These are phyloP conservation scores for Stachybotrys echinatus DNA, from an alignment of 2,329 filamentous ascomycete genomes.

Conservation along the genomic window DNA sequence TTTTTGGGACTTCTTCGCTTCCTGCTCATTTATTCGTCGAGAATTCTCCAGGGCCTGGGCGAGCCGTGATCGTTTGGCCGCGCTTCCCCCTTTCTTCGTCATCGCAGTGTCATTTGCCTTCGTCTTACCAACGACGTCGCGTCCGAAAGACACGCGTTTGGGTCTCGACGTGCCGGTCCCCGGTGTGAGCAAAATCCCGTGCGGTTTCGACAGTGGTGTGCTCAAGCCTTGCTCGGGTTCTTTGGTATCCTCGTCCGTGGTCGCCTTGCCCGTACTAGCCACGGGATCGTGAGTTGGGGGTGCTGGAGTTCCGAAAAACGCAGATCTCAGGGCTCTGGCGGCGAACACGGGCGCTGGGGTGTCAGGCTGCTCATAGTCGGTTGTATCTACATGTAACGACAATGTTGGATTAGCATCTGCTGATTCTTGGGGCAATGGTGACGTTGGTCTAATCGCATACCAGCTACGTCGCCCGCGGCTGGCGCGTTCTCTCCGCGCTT, in stretches of 20 bases:
- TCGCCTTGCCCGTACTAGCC: constrained; percentile 16
- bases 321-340: constrained; percentile 58
- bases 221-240: constrained; percentile 22
- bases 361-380: constrained; percentile 53
- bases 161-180: constrained; percentile 55
- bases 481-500: constrained; percentile 37
- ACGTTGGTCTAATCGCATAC: background rate
- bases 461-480: constrained; percentile 18
- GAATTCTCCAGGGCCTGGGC: constrained; percentile 41
- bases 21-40: constrained; percentile 10
- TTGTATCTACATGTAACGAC: constrained; percentile 25
- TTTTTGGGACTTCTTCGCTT: constrained; percentile 4
- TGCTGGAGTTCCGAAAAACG: constrained; percentile 56
- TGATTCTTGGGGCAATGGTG: too few relatives aligned
- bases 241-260: constrained; percentile 14
- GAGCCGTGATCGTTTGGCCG: constrained; percentile 34
- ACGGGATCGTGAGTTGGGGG: constrained; percentile 26
- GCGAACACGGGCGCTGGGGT: constrained; percentile 64
- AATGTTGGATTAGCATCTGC: too few relatives aligned
- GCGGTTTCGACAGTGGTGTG: constrained; percentile 42
- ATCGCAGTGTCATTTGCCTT: constrained; percentile 26
- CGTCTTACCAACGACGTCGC: constrained; percentile 44
- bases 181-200: constrained; percentile 59
- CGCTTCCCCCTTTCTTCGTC: constrained; percentile 15
- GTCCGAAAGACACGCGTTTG: constrained; percentile 62